Evolutionary conservation across 768 basidiomycete species (phyloP), one percentile per base, ranked within the genome.

Genomic region (Calocybe gangraenosa): DNA sequence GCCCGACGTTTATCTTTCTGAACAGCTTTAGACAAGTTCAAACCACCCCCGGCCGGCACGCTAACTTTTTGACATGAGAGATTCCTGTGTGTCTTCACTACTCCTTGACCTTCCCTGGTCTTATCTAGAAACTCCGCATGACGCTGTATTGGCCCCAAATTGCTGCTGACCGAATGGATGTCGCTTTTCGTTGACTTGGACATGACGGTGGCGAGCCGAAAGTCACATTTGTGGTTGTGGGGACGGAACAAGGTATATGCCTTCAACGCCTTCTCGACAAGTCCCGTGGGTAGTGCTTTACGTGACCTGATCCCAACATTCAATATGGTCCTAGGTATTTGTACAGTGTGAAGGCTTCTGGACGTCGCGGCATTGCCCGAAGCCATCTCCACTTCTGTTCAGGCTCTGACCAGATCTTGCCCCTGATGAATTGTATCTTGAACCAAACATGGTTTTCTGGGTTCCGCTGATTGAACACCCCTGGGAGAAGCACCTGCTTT

Each of bases 281-380:
- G 25, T 40, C 40, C 19, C 41, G 45, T 47, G 37, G 21, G 32
- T 32, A 14, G 17, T 13, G 17, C 20, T 13, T 40, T 44, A 47
- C 49, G 49, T 50, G 37, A 37, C 39, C 18, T 36, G 45, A 37
- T 22, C 32, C 35, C 41, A 40, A 40, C 37, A 33, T 40, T 40
- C 23, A 40, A 40, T 28, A 37, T 37, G n/a, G 19, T 20, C 20
- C 50, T 37, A 48, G 37, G 47, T 38, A 34, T 28, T 32, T 47
- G 32, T 19, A 11, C 25, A 28, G n/a, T n/a, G n/a, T n/a, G n/a
- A 6, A 37, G 14, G 34, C 46, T 47, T 47, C 46, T 36, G n/a
- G n/a, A 33, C 10, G 42, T 51, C 23, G 39, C 46, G 50, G 46
- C 50, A 51, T 47, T 34, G 42, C 44, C 51, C 51, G 51, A 31